Conservation (phyloP, 768 basidiomycete species). For the Polyporus arcularius region DNA sequence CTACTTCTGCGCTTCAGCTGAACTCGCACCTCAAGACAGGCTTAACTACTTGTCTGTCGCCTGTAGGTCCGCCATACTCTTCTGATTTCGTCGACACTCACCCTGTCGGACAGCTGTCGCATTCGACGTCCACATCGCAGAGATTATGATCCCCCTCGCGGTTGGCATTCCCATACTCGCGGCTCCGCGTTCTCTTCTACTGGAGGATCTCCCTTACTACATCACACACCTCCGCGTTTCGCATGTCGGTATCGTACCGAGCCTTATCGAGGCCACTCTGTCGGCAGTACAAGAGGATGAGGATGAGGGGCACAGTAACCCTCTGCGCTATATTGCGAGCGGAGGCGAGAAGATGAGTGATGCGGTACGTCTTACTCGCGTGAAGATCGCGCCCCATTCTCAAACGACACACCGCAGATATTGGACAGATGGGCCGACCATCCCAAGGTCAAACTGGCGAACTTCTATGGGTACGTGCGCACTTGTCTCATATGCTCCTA, state of each 20-base stretch:
- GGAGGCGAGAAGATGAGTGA: constrained; percentile 58
- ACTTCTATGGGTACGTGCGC: constrained; percentile 46
- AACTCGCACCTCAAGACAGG: constrained; percentile 18
- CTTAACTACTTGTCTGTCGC: constrained; percentile 38
- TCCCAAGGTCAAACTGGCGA: constrained; percentile 44
- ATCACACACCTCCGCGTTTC: constrained; percentile 43
- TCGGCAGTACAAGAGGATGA: constrained; percentile 30
- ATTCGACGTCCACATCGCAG: constrained; percentile 52
- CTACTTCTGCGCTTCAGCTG: constrained; percentile 24
- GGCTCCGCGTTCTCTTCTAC: constrained; percentile 39
- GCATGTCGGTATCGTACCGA: constrained; percentile 53
- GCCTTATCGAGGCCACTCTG: constrained; percentile 53
- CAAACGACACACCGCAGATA: constrained; percentile 24
- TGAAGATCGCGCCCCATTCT: neutral
- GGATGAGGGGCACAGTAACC: constrained; percentile 31
- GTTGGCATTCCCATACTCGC: constrained; percentile 48
- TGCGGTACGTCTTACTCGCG: constrained; percentile 34
- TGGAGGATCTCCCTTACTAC: constrained; percentile 45
- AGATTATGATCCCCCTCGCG: constrained; percentile 42
- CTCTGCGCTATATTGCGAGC: constrained; percentile 46
- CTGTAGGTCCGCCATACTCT: constrained; percentile 34
- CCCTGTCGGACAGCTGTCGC: constrained; percentile 41
- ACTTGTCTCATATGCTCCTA: neutral
- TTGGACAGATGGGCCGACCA: constrained; percentile 52
- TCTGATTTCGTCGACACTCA: constrained; percentile 1